Base-by-base conservation (phyloP, 306 rosid species). In the Sechiopsis laciniata region DNA sequence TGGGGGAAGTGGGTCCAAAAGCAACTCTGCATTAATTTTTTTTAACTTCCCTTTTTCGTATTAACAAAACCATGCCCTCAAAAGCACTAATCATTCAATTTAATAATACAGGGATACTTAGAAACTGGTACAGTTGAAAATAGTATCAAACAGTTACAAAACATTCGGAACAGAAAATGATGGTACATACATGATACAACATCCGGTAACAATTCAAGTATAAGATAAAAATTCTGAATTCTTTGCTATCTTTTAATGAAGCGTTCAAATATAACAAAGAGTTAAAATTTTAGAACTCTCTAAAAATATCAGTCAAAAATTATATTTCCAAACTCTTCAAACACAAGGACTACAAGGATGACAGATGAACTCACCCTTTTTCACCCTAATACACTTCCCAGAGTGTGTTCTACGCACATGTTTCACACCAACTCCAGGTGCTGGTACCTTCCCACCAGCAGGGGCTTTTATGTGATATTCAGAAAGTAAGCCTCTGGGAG, bases 361-460 rank as follows among this genome's bases (percentile, higher is more conserved):
- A 46, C 8, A 21, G 12, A 59, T 0, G 20, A 61, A 85, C 91
- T 86, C 80, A 91, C 99, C 99, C 71, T 94, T 94, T 86, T 94
- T 94, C 45, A 76, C 96, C 22, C 97, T 87, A 68, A 75, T 89
- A 57, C 68, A 26, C 90, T 91, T 94, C 64, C 97, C 99, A 0
- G 99, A 94, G 79, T 94, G 95, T 3, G 96, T 66, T 40, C 96
- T 83, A 7, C 91, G 91, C 69, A 94, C 96, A 70, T 94, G 97
- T 85, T 88, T 87, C 86, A 80, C 91, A 20, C 85, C 89, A 60
- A 76, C 76, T 74, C 89, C 99, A 83, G 92, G 88, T 20, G 89
- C 85, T 16, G 89, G 81, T 11, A 84, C 92, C 92, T 85, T 94
- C 46, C 96, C 91, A 52, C 91, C 90, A 50, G 89, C 73, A 61